Conservation (phyloP, 2,329 filamentous ascomycete genomes). For the Xylariaceae sp. region DNA sequence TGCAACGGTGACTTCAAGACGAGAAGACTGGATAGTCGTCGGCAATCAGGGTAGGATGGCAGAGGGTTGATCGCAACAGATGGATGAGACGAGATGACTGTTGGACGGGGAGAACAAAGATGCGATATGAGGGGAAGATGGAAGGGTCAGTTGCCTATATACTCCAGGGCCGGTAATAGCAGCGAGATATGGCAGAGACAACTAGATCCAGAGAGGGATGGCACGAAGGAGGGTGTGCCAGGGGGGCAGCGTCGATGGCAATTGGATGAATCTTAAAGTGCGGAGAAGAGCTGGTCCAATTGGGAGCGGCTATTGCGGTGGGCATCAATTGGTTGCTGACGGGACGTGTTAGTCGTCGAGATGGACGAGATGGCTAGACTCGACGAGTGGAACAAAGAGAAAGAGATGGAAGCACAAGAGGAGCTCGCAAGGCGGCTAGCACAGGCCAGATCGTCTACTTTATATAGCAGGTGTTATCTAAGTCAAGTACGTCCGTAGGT, state of each 20-base stretch:
- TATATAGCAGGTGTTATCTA: no score
- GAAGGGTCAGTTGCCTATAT: constrained; percentile 11
- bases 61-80: constrained; percentile 1
- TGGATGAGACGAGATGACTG: constrained; percentile 8
- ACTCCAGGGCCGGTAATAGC: background rate
- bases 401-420: no score
- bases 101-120: constrained; percentile 18
- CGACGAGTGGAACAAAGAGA: no score
- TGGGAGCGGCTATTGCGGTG: constrained; percentile 3
- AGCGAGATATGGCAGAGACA: background rate
- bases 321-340: constrained; percentile 3
- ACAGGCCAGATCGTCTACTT: no score
- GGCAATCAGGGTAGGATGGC: background rate
- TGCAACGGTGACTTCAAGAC: background rate
- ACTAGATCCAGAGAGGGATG: constrained; percentile 4
- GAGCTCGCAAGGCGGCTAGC: no score
- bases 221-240: constrained; percentile 8
- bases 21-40: constrained; percentile 5
- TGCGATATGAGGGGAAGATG: constrained; percentile 19
- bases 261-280: constrained; percentile 14
- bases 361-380: background rate
- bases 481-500: no score
- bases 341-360: background rate
- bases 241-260: constrained; percentile 11
- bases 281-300: constrained; percentile 19